Conservation (phyloP, 1,284 basidiomycete genomes). For the Rhodotorula sp. region DNA sequence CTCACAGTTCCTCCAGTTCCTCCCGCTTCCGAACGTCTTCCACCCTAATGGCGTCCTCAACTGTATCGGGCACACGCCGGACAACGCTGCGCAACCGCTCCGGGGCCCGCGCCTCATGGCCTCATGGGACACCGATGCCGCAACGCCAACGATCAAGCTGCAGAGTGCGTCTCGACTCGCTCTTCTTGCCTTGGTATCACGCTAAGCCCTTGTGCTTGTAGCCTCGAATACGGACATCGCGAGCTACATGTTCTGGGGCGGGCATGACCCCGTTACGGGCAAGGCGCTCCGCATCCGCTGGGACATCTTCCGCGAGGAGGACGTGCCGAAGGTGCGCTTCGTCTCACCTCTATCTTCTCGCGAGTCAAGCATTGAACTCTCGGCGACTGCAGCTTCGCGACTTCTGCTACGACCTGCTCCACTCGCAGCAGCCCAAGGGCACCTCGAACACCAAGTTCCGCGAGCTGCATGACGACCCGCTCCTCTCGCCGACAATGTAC, state of each 20-base stretch:
- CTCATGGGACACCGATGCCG: constrained; percentile 50
- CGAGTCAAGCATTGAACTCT: too few species aligned
- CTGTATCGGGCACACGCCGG: constrained; percentile 78
- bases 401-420: constrained; percentile 62
- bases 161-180: constrained; percentile 61
- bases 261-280: constrained; percentile 52
- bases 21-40: constrained; percentile 87
- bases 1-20: constrained; percentile 65
- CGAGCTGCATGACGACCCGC: constrained; percentile 58
- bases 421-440: constrained; percentile 37
- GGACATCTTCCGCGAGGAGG: constrained; percentile 83
- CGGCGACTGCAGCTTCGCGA: constrained; percentile 57
- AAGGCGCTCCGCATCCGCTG: constrained; percentile 66
- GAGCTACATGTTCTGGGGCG: constrained; percentile 67
- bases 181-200: not conserved
- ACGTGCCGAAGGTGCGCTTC: constrained; percentile 60
- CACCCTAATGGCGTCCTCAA: constrained; percentile 83
- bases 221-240: constrained; percentile 81
- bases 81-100: constrained; percentile 78
- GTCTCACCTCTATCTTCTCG: not conserved
- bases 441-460: not conserved
- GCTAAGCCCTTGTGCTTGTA: not conserved
- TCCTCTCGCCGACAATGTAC: constrained; percentile 86
- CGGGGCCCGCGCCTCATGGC: constrained; percentile 67
- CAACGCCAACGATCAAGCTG: constrained; percentile 65